Percentiles rank a stretch among this genome's conserved stretches.
phyloP scores from a whole-genome alignment of 202 grass and related monocot species.

The Elaeis oleifera region DNA sequence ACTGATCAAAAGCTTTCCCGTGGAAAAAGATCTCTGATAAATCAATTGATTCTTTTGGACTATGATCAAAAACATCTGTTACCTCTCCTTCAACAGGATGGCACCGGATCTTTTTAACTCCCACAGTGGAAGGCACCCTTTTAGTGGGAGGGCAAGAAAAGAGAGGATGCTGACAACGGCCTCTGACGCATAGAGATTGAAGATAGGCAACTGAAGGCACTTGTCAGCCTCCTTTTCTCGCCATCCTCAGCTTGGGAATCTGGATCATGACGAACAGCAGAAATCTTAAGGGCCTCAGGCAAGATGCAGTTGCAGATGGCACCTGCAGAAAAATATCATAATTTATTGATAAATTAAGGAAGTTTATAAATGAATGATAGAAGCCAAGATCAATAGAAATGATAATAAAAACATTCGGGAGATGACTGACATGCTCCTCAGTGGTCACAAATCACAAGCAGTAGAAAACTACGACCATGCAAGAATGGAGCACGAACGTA shows the following conservation, averaged over 20 bases:
- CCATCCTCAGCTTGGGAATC: conserved; percentile 57
- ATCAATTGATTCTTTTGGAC: too few relatives aligned
- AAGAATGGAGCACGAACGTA: too few relatives aligned
- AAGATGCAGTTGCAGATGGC: conserved; percentile 87
- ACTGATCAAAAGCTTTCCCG: too few relatives aligned
- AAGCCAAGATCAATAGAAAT: too few relatives aligned
- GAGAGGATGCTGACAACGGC: conserved; percentile 42
- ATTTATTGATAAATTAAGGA: too few relatives aligned
- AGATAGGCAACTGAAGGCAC: conserved; percentile 76
- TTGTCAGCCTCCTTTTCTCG: conserved; percentile 51
- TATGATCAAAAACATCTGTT: not conserved
- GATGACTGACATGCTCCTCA: too few relatives aligned
- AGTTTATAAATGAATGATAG: too few relatives aligned
- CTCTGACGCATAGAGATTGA: conserved; percentile 74
- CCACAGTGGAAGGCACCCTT: conserved; percentile 29
- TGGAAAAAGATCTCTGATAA: too few relatives aligned
- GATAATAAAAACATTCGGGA: too few relatives aligned
- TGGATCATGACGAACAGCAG: conserved; percentile 64
- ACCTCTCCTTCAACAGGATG: conserved; percentile 35
- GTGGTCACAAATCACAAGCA: too few relatives aligned
- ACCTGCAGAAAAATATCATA: conserved; percentile 31
- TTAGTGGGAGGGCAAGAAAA: conserved; percentile 60
- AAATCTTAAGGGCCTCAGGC: conserved; percentile 80
- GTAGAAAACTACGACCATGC: too few relatives aligned
- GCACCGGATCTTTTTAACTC: conserved; percentile 36